Evolutionary conservation across 352 stramenopile genomes (phyloP).

Genomic region (Globisporangium paddicum): DNA sequence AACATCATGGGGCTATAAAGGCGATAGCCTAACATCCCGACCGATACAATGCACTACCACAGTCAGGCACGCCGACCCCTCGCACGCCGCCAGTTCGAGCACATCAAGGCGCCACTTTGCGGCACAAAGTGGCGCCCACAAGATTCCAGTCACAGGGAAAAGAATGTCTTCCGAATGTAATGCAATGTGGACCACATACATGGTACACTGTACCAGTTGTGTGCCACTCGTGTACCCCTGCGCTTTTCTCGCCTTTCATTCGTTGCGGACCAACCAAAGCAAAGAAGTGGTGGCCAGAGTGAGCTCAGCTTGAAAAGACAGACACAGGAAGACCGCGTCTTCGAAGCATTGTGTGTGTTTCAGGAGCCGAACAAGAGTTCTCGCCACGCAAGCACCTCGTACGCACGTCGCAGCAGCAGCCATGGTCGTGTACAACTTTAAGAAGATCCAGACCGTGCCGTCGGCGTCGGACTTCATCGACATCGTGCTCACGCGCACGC

Average conservation of each 20-base stretch:
- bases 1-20: no score
- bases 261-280: slow-evolving; percentile 34
- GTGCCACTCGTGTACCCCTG: slow-evolving; percentile 5
- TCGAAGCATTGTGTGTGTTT: slow-evolving; percentile 17
- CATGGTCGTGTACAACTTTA: slow-evolving; percentile 99
- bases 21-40: no score
- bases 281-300: slow-evolving; percentile 8
- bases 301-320: slow-evolving; percentile 17
- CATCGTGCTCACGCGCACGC: slow-evolving; percentile 98
- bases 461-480: slow-evolving; percentile 97
- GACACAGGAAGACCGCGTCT: neutral
- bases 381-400: neutral
- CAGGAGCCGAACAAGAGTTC: slow-evolving; percentile 7
- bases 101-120: no score
- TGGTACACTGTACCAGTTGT: neutral
- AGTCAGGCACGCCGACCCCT: no score
- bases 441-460: slow-evolving; percentile 98
- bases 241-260: slow-evolving; percentile 4
- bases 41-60: no score
- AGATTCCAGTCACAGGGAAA: neutral
- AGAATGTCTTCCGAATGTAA: slow-evolving; percentile 2
- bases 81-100: no score
- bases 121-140: neutral
- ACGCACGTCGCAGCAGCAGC: slow-evolving; percentile 11
- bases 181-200: neutral